Conservation (phyloP, 1,284 basidiomycete species). For the Takashimella koratensis region DNA sequence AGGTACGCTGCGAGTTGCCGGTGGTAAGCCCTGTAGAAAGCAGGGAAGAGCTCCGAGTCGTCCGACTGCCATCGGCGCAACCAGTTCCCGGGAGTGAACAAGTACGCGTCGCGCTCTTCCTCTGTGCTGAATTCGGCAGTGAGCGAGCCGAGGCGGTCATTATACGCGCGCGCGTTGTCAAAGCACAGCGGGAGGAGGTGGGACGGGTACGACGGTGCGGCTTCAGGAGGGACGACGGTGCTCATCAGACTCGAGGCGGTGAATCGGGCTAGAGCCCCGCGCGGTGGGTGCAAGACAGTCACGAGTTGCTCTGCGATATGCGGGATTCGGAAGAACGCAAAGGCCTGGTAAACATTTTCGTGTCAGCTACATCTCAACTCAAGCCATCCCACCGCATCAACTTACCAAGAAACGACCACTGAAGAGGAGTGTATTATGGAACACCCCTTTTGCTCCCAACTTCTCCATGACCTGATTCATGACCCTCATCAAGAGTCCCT, state of each 20-base stretch:
- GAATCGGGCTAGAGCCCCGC: slow-evolving; percentile 49
- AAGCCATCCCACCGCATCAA: neutral
- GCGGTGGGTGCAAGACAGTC: slow-evolving; percentile 51
- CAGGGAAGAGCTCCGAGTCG: slow-evolving; percentile 55
- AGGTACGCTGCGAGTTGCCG: slow-evolving; percentile 51
- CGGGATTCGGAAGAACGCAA: slow-evolving; percentile 54
- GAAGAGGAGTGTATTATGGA: slow-evolving; percentile 55
- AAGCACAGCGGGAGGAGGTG: slow-evolving; percentile 44
- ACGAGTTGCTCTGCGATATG: slow-evolving; percentile 53
- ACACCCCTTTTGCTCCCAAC: slow-evolving; percentile 54
- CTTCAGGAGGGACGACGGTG: slow-evolving; percentile 15
- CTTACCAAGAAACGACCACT: slow-evolving; percentile 51
- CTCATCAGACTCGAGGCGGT: slow-evolving; percentile 31
- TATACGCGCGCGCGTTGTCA: slow-evolving; percentile 46
- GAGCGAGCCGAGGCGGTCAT: slow-evolving; percentile 32
- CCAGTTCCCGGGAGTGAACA: slow-evolving; percentile 51
- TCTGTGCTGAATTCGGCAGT: slow-evolving; percentile 31
- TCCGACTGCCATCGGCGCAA: slow-evolving; percentile 51
- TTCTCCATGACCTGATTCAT: slow-evolving; percentile 54
- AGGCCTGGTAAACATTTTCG: slow-evolving; percentile 30
- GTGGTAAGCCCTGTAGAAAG: slow-evolving; percentile 55
- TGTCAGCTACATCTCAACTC: neutral
- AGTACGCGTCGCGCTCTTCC: slow-evolving; percentile 47
- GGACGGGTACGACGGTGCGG: slow-evolving; percentile 35
- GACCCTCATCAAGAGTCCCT: slow-evolving; percentile 47